Base-by-base conservation (phyloP, 2,329 filamentous ascomycete species). In the Dactylellina leptospora region DNA sequence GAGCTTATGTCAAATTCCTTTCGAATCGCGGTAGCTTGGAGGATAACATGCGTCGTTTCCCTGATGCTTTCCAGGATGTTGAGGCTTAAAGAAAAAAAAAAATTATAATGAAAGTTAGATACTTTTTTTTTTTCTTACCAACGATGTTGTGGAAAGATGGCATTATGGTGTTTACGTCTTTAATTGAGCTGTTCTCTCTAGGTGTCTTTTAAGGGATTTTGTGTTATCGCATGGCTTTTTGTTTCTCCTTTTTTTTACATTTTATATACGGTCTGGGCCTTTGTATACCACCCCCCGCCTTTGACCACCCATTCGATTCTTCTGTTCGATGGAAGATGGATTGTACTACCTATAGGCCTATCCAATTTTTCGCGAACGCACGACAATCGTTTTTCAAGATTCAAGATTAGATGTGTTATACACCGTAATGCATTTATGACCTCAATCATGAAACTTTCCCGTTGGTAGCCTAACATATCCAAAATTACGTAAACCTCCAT, bases 1-100 rank as follows among this genome's bases (percentile, higher is more conserved):
- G 95, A 88, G 95, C 95, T 80, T 99, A 99, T 85, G 95, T 99
- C 79, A 92, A 99, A 87, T 99, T 99, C 90, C 88, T 97, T 79
- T 87, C 87, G 85, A 96, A 96, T 87, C 89, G 96, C 85, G 95
- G 95, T 80, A 85, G 84, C 79, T 85, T 99, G 77, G 87, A 85
- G 81, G 78, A 90, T 78, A 99, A 99, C 89, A 88, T 99, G 81
- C 88, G 88, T 84, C 88, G 91, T 79, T 99, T 97, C 91, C 95
- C 95, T 79, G 90, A 90, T 75, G 95, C 95, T 81, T 99, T 96
- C 85, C 83, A 83, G 38, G 60, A 64, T 75, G 79, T 80, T 50
- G 82, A 84, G 81, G 84, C 42, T 50, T 73, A 69, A 48, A 48
- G 10, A 22, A 28, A 16, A 3, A 18, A 20, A 45, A 22, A 22